Percentiles rank a stretch among this genome's conserved stretches.
phyloP scores from a whole-genome alignment of 441 rosid species.

The Erysimum cheiri region DNA sequence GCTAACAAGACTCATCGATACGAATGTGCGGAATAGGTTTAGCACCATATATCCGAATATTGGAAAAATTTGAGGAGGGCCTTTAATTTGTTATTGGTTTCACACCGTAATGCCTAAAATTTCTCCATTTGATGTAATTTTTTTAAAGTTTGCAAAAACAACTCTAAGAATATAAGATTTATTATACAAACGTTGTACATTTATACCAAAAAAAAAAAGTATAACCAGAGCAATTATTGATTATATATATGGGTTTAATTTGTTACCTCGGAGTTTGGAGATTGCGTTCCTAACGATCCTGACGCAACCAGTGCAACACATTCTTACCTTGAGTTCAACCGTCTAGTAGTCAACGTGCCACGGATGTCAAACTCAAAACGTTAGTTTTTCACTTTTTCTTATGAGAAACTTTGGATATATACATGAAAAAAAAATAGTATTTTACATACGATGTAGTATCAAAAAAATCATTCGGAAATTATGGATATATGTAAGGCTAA shows the following conservation, averaged over 20 bases:
- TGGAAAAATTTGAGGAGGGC: too few relatives aligned
- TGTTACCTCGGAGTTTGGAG: slow-evolving; percentile 80
- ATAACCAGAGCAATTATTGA: neutral
- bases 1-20: too few relatives aligned
- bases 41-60: too few relatives aligned
- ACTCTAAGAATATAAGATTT: too few relatives aligned
- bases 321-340: slow-evolving; percentile 92
- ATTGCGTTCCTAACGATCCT: slow-evolving; percentile 83
- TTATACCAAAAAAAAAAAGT: too few relatives aligned
- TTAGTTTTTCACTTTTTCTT: slow-evolving; percentile 13
- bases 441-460: neutral
- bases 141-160: too few relatives aligned
- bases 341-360: slow-evolving; percentile 52
- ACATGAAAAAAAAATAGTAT: slow-evolving; percentile 11
- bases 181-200: too few relatives aligned
- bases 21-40: too few relatives aligned
- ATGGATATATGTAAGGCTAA: neutral
- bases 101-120: too few relatives aligned
- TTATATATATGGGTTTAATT: neutral
- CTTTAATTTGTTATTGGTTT: too few relatives aligned
- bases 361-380: slow-evolving; percentile 21
- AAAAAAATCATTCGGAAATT: neutral
- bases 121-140: too few relatives aligned
- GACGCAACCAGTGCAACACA: slow-evolving; percentile 96
- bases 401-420: slow-evolving; percentile 17